phyloP scores from a whole-genome alignment of 345 rosid species.

The Brassica cretica region DNA sequence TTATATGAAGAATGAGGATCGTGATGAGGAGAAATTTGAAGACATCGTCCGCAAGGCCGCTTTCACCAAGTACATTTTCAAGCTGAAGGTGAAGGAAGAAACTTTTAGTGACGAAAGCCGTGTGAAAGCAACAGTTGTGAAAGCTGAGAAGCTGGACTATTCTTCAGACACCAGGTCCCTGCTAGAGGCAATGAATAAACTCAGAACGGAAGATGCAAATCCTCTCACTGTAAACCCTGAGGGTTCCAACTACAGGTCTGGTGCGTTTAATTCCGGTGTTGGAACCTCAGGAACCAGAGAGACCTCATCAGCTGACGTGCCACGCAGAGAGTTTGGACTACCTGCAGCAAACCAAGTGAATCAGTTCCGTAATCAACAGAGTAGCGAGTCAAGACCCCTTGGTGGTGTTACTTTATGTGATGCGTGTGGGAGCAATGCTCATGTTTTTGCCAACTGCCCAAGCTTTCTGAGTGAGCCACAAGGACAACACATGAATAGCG shows the following conservation, averaged over 20 bases:
- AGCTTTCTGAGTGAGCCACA: conserved; percentile 62
- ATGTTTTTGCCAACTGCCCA: conserved; percentile 67
- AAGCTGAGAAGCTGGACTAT: conserved; percentile 67
- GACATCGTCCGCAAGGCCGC: conserved; percentile 63
- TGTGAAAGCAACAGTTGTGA: conserved; percentile 76
- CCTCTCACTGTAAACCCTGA: conserved; percentile 40
- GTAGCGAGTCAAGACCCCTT: background rate
- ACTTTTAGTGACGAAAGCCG: conserved; percentile 84
- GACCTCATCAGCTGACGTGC: conserved; percentile 26
- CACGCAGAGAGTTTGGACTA: conserved; percentile 39
- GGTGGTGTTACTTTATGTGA: conserved; percentile 40
- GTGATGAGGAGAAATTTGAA: conserved; percentile 68
- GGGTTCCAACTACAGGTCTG: conserved; percentile 30
- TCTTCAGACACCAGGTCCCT: conserved; percentile 61
- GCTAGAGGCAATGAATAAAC: conserved; percentile 60
- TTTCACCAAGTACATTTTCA: conserved; percentile 65
- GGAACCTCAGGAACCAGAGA: conserved; percentile 44
- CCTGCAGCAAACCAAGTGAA: conserved; percentile 41
- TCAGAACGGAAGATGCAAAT: conserved; percentile 44
- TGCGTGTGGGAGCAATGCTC: conserved; percentile 69
- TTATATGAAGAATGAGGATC: conserved; percentile 56
- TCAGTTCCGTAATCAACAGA: background rate
- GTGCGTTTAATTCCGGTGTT: conserved; percentile 17
- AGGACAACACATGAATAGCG: conserved; percentile 40
- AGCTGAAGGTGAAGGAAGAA: conserved; percentile 94